Base-by-base conservation (phyloP, 192 early-diverging fungal genomes). In the Entrophospora sp. region DNA sequence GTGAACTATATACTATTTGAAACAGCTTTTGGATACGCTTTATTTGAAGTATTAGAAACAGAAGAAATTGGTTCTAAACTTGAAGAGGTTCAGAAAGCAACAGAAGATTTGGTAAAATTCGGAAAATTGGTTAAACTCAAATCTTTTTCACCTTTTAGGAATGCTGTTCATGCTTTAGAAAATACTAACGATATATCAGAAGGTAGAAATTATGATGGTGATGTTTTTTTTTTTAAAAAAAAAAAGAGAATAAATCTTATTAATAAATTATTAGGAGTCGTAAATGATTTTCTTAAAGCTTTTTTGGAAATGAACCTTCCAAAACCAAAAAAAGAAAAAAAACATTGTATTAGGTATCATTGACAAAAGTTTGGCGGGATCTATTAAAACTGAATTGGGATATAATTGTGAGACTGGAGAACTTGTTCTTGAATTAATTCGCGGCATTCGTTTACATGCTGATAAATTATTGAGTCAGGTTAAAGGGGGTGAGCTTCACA, bases 161-260 rank as follows among this genome's bases (percentile, higher is more conserved):
- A 80, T 74, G 93, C 97, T 35, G 93, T 89, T 31, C 89, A 99
- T 77, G 97, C 97, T 66, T 80, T 99, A 34, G 95, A 97, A 75
- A 99, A 98, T 79, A 89, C 91, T 61, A 98, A 94, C 80, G 94
- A 97, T 72, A 87, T 99, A 22, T 96, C 95, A 58, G 97, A 99
- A 86, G 97, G 92, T 91, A 73, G 30, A 64, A 24, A 2, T 30
- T 64, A 4, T 7, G n/a, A n/a, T n/a, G n/a, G n/a, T n/a, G n/a
- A n/a, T n/a, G n/a, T 48, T 22, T 8, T 24, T 24, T 28, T 24
- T 3, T 22, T 48, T 24, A 22, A 12, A 49, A 10, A 48, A 24
- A 5, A 28, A 14, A 14, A 8, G 13, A n/a, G 5, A 25, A 6
- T 56, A 9, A 56, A n/a, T 36, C 10, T 57, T 36, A 2, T 53